These are phyloP conservation scores for Fusarium coffeatum DNA, from an alignment of 2,329 filamentous ascomycete species.

Conservation along the genomic window DNA sequence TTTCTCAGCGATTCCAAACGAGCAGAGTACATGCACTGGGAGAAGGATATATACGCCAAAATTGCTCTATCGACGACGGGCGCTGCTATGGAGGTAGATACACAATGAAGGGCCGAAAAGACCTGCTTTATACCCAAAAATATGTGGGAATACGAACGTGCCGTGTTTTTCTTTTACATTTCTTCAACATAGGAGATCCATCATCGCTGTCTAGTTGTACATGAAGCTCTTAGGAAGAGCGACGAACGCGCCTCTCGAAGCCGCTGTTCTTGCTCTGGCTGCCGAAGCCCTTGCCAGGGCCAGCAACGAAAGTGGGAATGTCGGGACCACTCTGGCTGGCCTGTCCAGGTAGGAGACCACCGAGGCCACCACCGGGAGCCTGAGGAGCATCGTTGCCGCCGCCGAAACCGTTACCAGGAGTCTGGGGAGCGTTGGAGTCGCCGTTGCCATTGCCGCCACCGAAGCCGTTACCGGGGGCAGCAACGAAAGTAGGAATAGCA, in stretches of 20 bases:
- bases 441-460: slow-evolving; percentile 5
- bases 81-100: slow-evolving; percentile 53
- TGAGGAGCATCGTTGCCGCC: neutral
- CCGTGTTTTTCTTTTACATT: slow-evolving; percentile 25
- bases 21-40: slow-evolving; percentile 73
- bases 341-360: neutral
- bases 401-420: neutral
- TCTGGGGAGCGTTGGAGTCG: neutral
- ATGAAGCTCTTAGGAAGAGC: slow-evolving; percentile 17
- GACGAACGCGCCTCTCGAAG: slow-evolving; percentile 29
- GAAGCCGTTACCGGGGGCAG: slow-evolving; percentile 22
- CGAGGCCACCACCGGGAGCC: neutral
- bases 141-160: slow-evolving; percentile 40
- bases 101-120: slow-evolving; percentile 42
- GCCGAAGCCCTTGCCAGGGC: slow-evolving; percentile 27
- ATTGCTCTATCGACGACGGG: slow-evolving; percentile 59
- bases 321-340: slow-evolving; percentile 5
- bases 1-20: slow-evolving; percentile 73
- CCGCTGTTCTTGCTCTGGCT: slow-evolving; percentile 15
- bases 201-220: slow-evolving; percentile 14
- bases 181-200: slow-evolving; percentile 21
- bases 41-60: slow-evolving; percentile 66
- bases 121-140: slow-evolving; percentile 42
- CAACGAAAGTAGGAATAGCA: slow-evolving; percentile 15
- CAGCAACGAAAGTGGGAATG: slow-evolving; percentile 33